Conservation (phyloP, 2,329 filamentous ascomycete species). For the Neonectria punicea region DNA sequence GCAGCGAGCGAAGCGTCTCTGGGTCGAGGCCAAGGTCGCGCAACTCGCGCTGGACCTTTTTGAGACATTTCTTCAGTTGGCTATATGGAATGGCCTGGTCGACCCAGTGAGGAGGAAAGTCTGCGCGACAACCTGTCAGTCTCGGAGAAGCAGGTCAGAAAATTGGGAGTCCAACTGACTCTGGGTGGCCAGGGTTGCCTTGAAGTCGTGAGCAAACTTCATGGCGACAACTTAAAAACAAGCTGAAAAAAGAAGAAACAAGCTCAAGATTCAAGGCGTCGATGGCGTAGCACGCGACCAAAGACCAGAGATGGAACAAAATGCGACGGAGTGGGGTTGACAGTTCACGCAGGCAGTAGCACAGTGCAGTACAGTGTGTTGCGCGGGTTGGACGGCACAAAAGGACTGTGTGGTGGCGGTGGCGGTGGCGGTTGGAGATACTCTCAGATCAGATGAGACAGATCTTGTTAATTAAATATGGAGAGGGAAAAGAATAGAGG, state of each 20-base stretch:
- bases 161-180: constrained; percentile 44
- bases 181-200: constrained; percentile 73
- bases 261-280: constrained; percentile 15
- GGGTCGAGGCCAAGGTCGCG: constrained; percentile 76
- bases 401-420: neutral
- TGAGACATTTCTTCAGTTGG: constrained; percentile 89
- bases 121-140: constrained; percentile 45
- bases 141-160: neutral
- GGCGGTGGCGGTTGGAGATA: neutral
- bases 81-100: constrained; percentile 84
- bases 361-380: neutral
- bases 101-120: constrained; percentile 78
- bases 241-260: neutral
- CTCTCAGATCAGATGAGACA: neutral
- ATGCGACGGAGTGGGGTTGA: constrained; percentile 13
- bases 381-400: neutral
- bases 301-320: constrained; percentile 9
- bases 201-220: constrained; percentile 89
- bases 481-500: neutral
- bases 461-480: neutral
- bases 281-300: constrained; percentile 36
- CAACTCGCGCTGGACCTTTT: constrained; percentile 79
- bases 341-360: neutral
- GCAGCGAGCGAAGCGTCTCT: constrained; percentile 73
- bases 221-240: constrained; percentile 57